A percentile compares a stretch with the other conserved stretches of the same genome.
Evolutionary conservation across 2,329 filamentous ascomycete genomes (phyloP).

Genomic region (Cercospora sesami): DNA sequence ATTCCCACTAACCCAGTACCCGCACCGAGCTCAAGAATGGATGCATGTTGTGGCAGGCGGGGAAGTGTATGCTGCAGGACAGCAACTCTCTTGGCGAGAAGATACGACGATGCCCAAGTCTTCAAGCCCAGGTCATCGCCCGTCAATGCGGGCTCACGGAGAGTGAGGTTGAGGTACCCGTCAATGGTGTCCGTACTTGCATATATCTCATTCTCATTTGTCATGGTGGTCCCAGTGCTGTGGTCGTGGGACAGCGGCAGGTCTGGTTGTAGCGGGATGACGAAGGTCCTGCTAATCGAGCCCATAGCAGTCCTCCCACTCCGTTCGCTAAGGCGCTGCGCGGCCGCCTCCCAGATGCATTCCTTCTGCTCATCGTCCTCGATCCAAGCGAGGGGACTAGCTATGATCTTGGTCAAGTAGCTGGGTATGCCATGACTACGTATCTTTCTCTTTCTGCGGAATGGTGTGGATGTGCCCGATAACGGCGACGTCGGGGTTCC

Average conservation of each 20-base stretch:
- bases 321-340: conserved; percentile 76
- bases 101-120: conserved; percentile 90
- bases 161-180: conserved; percentile 60
- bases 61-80: conserved; percentile 34
- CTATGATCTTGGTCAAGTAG: conserved; percentile 70
- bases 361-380: conserved; percentile 66
- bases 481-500: conserved; percentile 29
- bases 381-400: conserved; percentile 68
- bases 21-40: conserved; percentile 75
- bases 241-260: conserved; percentile 15
- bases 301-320: conserved; percentile 75
- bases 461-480: conserved; percentile 30
- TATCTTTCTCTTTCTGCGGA: conserved; percentile 44
- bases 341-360: conserved; percentile 73
- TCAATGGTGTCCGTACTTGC: conserved; percentile 23
- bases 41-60: conserved; percentile 14
- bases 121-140: conserved; percentile 88
- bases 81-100: conserved; percentile 72
- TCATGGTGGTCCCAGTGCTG: conserved; percentile 20
- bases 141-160: conserved; percentile 84
- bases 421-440: conserved; percentile 55
- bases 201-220: conserved; percentile 10
- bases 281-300: conserved; percentile 61
- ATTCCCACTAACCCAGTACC: conserved; percentile 91
- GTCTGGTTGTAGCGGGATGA: conserved; percentile 43